Base-by-base conservation (phyloP, 345 rosid genomes). In the Atalantia buxifolia region DNA sequence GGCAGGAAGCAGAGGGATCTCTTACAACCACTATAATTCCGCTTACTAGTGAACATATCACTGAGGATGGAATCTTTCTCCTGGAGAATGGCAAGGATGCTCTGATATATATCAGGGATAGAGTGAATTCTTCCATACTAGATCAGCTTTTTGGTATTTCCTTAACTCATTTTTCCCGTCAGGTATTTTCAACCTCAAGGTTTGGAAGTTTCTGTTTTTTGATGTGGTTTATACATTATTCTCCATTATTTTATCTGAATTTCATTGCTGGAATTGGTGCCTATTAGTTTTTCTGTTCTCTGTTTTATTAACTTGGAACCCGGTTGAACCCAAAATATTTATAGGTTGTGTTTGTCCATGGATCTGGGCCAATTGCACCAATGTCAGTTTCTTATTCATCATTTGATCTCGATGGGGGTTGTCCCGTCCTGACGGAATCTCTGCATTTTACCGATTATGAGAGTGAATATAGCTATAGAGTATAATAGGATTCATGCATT, bases 61-160 rank as follows among this genome's bases (percentile, higher is more conserved):
- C 85, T 9, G 94, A 91, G 64, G 93, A 87, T 45, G 98, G 97
- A 83, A 87, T 94, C 21, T 96, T 88, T 89, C 91, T 96, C 81
- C 93, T 96, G 64, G 99, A 96, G 85, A 94, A 92, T 50, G 98
- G 99, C 48, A 92, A 88, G 38, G 98, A 96, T 85, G 92, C 90
- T 75, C 79, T 91, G 78, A 88, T 92, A 81, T 94, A 92, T 84
- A 72, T 91, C 16, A 97, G 99, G 69, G 89, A 73, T 79, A 86
- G 87, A 0, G 98, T 89, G 35, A 81, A 89, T 78, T 77, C 97
- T 60, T 84, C 80, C 65, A 86, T 85, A 53, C 82, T 92, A 87
- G 86, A 77, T 65, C 89, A 91, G 81, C 86, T 96, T 66, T 91
- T 96, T 80, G 88, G 90, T 66, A 78, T 82, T 79, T 77, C 88